Base-by-base conservation (phyloP, 495 filamentous ascomycete species). In the Sphaerosporella brunnea region DNA sequence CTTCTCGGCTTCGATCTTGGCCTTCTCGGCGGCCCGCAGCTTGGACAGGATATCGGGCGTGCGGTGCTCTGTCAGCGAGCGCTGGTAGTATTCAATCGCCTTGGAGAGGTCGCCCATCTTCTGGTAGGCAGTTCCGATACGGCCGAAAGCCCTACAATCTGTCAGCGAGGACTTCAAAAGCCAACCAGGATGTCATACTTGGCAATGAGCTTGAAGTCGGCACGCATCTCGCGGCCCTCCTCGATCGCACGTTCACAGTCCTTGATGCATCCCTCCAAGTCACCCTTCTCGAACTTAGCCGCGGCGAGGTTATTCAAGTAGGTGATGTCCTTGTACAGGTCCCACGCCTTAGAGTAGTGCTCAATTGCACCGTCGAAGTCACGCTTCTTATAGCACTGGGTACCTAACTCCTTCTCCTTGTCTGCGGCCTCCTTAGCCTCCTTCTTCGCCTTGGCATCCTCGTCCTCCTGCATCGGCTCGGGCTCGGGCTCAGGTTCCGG, bases 261-360 rank as follows among this genome's bases (percentile, higher is more conserved):
- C 50, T 86, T 80, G 52, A 99, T 85, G 55, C 80, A 74, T 23
- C 77, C 80, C 58, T 93, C 70, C 62, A 82, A 84, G 53, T 96
- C 88, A 42, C 84, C 86, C 69, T 94, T 93, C 64, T 99, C 90
- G 61, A 84, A 96, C 53, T 92, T 75, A 36, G 90, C 90, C 2
- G 90, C 92, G 51, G 86, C 84, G 20, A 86, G 72, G 65, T 99
- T 99, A 69, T 93, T 96, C 51, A 96, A 69, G 64, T 96, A 99
- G 11, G 86, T 90, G 59, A 96, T 87, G 53, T 99, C 90, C 70
- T 94, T 86, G 75, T 87, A 69, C 38, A 88, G 53, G 40, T 87
- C 82, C 92, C 92, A 99, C 1, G 90, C 90, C 62, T 92, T 93
- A 58, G 67, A 72, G 68, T 99, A 99, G 68, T 99, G 86, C 63